phyloP scores from a whole-genome alignment of 2,329 filamentous ascomycete genomes.

The Trichophyton rubrum region DNA sequence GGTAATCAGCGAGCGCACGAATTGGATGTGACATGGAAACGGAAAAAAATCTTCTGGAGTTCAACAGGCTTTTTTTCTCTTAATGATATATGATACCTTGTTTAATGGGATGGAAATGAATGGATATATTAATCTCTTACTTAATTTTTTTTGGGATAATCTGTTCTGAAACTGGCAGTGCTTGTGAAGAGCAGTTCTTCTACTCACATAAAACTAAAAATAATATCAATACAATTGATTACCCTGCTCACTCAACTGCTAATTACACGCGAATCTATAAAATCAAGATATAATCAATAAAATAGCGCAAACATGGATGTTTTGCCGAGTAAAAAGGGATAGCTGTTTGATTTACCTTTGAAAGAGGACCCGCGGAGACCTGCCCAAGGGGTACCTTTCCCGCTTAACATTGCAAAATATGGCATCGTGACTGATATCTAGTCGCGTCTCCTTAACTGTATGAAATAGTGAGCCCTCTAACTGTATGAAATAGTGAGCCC shows the following conservation, averaged over 20 bases:
- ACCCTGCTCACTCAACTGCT: conserved; percentile 11
- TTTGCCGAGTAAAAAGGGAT: background rate
- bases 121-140: conserved; percentile 1
- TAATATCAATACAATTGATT: background rate
- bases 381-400: no score
- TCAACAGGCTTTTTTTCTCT: background rate
- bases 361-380: background rate
- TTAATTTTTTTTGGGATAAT: background rate
- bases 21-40: background rate
- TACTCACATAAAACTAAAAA: background rate
- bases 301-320: background rate
- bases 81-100: background rate
- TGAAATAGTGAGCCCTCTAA: no score
- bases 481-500: no score
- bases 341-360: background rate
- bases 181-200: background rate
- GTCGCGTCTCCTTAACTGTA: no score
- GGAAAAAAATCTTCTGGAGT: conserved; percentile 1
- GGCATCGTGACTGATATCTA: no score
- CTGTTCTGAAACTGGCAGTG: background rate
- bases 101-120: background rate
- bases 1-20: background rate
- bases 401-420: no score
- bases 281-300: background rate
- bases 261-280: background rate